Base-by-base conservation (phyloP, 345 rosid genomes). In the Moringa oleifera region DNA sequence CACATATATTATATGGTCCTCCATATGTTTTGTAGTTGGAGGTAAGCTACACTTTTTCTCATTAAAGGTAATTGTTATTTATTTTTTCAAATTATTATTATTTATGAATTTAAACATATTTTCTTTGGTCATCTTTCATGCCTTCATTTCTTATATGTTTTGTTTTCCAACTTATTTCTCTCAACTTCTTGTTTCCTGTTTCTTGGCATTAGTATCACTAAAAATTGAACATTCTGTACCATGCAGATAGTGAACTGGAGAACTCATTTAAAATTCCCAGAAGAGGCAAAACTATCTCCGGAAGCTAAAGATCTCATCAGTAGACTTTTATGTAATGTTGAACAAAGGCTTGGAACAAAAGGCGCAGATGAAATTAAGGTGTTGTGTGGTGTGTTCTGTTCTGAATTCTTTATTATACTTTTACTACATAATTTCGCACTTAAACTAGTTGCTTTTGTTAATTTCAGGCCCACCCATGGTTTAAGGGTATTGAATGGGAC, bases 241-340 rank as follows among this genome's bases (percentile, higher is more conserved):
- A 17, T 75, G 71, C 83, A 94, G 97, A 94, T 94, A 57, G 99
- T 94, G 59, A 90, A 94, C 57, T 94, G 99, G 99, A 86, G 88
- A 80, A 88, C 90, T 51, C 95, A 88, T 72, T 79, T 94, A 61
- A 94, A 94, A 70, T 94, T 94, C 67, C 99, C 97, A 0, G 99
- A 94, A 75, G 99, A 94, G 78, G 99, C 88, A 68, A 94, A 78
- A 74, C 72, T 94, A 68, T 86, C 99, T 67, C 77, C 82, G 16
- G 96, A 86, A 61, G 97, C 97, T 20, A 90, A 86, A 80, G 97
- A 94, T 68, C 83, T 94, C 58, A 86, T 88, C 25, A 83, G 86
- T 77, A 88, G 78, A 71, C 96, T 93, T 54, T 81, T 90, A 61
- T 94, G 99, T 68, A 94, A 90, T 68, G 99, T 94, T 31, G 90